Conservation (phyloP, 768 basidiomycete genomes). For the Dioszegia hungarica region DNA sequence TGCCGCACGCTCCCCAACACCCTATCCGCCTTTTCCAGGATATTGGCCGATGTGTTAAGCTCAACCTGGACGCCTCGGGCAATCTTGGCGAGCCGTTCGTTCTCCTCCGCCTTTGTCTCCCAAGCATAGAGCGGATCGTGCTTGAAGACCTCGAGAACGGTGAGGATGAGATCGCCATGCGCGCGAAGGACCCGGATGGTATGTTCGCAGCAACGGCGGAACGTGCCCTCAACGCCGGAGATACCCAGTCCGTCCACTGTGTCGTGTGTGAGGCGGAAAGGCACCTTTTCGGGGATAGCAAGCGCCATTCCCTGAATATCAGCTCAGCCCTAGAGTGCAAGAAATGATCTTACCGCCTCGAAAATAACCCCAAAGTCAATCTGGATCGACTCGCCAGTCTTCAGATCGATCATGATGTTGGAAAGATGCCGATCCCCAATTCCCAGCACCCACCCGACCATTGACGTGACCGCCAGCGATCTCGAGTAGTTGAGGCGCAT, state of each 20-base stretch:
- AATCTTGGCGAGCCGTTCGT: slow-evolving; percentile 43
- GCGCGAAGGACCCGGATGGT: slow-evolving; percentile 84
- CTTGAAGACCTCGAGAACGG: slow-evolving; percentile 93
- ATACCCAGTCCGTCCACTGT: slow-evolving; percentile 91
- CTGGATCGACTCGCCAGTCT: slow-evolving; percentile 81
- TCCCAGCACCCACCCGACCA: slow-evolving; percentile 87
- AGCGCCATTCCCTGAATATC: slow-evolving; percentile 69
- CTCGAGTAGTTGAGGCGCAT: slow-evolving; percentile 85
- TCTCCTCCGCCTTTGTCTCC: slow-evolving; percentile 52
- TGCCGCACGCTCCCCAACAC: slow-evolving; percentile 72
- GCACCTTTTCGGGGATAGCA: slow-evolving; percentile 76
- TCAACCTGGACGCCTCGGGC: too few species aligned
- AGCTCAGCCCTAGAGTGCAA: neutral
- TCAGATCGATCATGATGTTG: slow-evolving; percentile 83
- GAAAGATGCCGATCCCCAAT: slow-evolving; percentile 87
- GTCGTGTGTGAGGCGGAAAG: slow-evolving; percentile 90
- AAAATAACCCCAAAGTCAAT: slow-evolving; percentile 97
- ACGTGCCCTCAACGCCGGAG: slow-evolving; percentile 85
- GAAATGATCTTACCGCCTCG: slow-evolving; percentile 63
- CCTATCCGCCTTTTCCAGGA: slow-evolving; percentile 83
- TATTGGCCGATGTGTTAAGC: slow-evolving; percentile 53
- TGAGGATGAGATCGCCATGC: slow-evolving; percentile 80
- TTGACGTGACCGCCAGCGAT: slow-evolving; percentile 87
- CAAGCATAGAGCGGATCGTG: slow-evolving; percentile 92
- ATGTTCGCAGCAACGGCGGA: slow-evolving; percentile 90